Percentiles rank a stretch among this genome's conserved stretches.
Conservation (phyloP, 1,284 basidiomycete species). For the Microbotryomycetes sp. region DNA sequence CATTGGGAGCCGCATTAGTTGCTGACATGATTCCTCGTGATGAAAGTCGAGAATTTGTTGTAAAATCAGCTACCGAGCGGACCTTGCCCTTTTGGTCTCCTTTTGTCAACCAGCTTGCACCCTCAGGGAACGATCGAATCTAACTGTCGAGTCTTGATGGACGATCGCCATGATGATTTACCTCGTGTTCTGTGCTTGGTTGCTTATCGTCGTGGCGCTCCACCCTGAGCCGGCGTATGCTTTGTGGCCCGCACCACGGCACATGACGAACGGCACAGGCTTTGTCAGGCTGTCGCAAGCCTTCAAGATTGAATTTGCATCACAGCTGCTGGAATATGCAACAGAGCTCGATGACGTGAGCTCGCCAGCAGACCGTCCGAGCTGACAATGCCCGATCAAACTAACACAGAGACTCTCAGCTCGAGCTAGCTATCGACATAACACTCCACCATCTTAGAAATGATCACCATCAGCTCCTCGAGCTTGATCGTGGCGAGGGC, state of each 20-base stretch:
- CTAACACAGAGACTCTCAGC: too few species aligned
- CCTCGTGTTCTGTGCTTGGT: not conserved
- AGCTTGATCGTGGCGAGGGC: constrained; percentile 50
- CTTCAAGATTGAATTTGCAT: not conserved
- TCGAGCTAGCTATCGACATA: not conserved
- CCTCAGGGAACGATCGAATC: too few species aligned
- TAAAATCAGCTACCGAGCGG: too few species aligned
- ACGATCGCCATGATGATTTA: not conserved
- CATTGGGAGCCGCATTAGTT: not conserved
- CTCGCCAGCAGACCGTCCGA: too few species aligned
- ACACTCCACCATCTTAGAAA: constrained; percentile 40
- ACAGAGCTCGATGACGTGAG: not conserved
- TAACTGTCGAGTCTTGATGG: not conserved
- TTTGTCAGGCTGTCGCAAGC: not conserved
- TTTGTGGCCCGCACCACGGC: not conserved
- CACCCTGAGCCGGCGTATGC: not conserved
- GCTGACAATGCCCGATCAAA: too few species aligned
- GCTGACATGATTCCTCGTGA: not conserved
- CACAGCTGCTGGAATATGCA: not conserved
- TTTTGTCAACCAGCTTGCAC: too few species aligned
- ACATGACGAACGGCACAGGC: not conserved
- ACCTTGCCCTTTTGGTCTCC: too few species aligned
- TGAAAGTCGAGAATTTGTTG: too few species aligned
- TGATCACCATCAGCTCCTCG: constrained; percentile 51
- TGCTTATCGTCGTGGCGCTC: not conserved